Evolutionary conservation across 169 alveolate genomes (phyloP).

Genomic region (Neospora caninum): DNA sequence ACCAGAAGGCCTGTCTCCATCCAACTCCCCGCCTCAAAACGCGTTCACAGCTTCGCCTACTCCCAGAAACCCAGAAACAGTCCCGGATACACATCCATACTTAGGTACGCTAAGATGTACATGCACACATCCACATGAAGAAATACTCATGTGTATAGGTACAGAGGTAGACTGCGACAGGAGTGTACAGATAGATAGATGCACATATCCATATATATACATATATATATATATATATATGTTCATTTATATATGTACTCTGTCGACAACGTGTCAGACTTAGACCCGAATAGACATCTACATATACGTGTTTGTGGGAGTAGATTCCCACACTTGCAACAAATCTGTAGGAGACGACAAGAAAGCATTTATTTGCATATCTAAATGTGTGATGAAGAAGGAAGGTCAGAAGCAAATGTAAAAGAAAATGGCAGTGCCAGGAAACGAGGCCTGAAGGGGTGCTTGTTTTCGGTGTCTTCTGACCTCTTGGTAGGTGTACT

Average conservation of each 20-base stretch:
- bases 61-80: neutral
- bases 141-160: too few relatives aligned
- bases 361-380: too few relatives aligned
- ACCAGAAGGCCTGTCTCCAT: too few relatives aligned
- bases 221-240: neutral
- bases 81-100: neutral
- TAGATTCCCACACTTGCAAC: conserved; percentile 20
- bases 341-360: too few relatives aligned
- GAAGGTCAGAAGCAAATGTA: too few relatives aligned
- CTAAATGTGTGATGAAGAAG: too few relatives aligned
- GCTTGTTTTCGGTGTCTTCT: neutral
- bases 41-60: too few relatives aligned
- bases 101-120: neutral
- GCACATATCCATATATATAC: neutral
- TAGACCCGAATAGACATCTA: neutral
- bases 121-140: too few relatives aligned
- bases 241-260: neutral
- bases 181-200: neutral
- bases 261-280: neutral
- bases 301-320: neutral
- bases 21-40: too few relatives aligned
- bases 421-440: too few relatives aligned
- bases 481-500: conserved; percentile 88
- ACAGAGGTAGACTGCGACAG: neutral
- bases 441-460: too few relatives aligned